Base-by-base conservation (phyloP, 108 stramenopile genomes). In the Pseudonitzschia delicatissima region DNA sequence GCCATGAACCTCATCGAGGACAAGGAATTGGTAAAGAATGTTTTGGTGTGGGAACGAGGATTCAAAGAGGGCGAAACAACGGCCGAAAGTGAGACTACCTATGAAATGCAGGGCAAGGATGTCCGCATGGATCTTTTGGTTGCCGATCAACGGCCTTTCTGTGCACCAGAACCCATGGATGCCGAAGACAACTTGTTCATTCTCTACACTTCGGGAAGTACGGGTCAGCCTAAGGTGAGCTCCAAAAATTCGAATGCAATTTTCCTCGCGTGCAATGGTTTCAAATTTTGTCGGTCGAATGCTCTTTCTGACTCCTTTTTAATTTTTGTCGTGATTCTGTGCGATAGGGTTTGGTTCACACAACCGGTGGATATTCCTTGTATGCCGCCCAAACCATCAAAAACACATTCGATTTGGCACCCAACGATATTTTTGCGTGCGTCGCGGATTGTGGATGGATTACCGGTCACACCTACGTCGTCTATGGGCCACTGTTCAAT, bases 401-500 rank as follows among this genome's bases (percentile, higher is more conserved):
- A 75, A 87, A 70, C 7, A 84, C 83, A 29, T 98, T 98, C 64
- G 93, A 77, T 57, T 77, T 84, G 45, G 57, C 78, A 18, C 73
- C 71, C 23, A 91, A 85, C 17, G 97, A 99, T 74, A 76, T 99
- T 44, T 98, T 92, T 77, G 96, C 96, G 0, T 99, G 98, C 73
- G 97, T 99, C 13, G 97, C 96, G 0, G 96, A 97, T 72, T 83
- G 84, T 37, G 96, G 96, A 21, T 98, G 98, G 96, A 98, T 99
- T 66, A 98, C 98, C 12, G 96, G 97, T 6, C 97, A 98, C 68
- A 87, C 90, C n/a, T 37, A 58, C 25, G 40, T 45, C 5, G 44
- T 63, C 3, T 44, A 97, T 69, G 96, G 96, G n/a, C 92, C 98
- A 0, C 78, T 98, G 18, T 68, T 92, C 68, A 95, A 95, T 70